Evolutionary conservation across 805 yeast genomes (phyloP), one percentile per base, ranked within the genome.

Genomic region (Monosporozyma unispora): DNA sequence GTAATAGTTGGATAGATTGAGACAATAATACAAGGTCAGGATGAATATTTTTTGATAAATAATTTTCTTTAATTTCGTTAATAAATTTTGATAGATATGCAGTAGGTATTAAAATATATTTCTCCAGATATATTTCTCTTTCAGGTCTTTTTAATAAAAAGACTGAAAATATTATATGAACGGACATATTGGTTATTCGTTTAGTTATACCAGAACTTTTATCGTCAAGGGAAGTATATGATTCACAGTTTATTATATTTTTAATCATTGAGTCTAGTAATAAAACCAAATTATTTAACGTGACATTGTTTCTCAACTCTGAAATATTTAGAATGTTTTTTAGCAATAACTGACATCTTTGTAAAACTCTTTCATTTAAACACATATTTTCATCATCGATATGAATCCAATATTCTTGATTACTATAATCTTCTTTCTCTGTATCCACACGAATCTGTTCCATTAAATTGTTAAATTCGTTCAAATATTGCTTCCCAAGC

Each of bases 61-160:
- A 28, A 9, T 39, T 44, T 14, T 51, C 54, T 3, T 56, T 57
- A 9, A 22, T 33, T 1, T 68, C 68, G 16, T 7, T 19, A 43
- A 69, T 62, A 4, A 69, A 49, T 1, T 56, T 55, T 40, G 66
- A 62, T 3, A 78, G 50, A 47, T 75, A 72, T 0, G 70, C 67
- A 1, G 79, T 55, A 0, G 76, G 70, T 2, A 70, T 64, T 3
- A 57, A 55, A 14, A 80, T 53, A 54, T 72, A 73, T 4, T 67
- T 69, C 37, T 79, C 82, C 23, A 75, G 53, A 48, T 73, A 72
- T 3, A 82, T 56, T 38, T 62, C 65, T 50, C 73, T 74, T 47
- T 78, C 80, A 2, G 58, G 51, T 40, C 71, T 57, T 33, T 67
- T 64, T 14, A 76, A 57, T 27, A 70, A 69, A 48, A 80, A 68